Conservation (phyloP, 306 rosid species). For the Fagus sylvatica region DNA sequence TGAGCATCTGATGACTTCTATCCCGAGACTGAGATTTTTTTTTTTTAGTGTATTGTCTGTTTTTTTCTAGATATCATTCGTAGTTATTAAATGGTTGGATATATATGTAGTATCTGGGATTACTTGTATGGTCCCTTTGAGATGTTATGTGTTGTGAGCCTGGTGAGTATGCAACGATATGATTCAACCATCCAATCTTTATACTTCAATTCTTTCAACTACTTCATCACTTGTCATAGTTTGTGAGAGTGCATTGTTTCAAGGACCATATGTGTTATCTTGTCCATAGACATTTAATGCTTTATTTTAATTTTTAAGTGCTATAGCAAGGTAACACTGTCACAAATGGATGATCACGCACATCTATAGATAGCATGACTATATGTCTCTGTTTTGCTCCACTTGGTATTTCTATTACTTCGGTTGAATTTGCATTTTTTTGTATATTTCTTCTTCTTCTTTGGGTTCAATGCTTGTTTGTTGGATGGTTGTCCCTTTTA, state of each 20-base stretch:
- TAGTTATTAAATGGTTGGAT: constrained; percentile 18
- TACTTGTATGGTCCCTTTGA: not conserved
- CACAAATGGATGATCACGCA: not conserved
- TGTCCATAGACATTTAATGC: not conserved
- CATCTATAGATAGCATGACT: too few relatives aligned
- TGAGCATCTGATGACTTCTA: constrained; percentile 22
- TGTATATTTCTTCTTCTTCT: not conserved
- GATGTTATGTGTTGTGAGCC: not conserved
- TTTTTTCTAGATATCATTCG: constrained; percentile 9
- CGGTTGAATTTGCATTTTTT: not conserved
- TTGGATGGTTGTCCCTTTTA: too few relatives aligned
- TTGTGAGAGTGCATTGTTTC: not conserved
- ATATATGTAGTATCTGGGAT: constrained; percentile 3
- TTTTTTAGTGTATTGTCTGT: constrained; percentile 25
- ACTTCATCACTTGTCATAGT: not conserved
- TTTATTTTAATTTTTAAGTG: not conserved
- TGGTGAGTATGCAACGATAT: not conserved
- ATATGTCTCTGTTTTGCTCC: too few relatives aligned
- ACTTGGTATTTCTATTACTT: not conserved
- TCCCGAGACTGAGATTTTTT: constrained; percentile 25
- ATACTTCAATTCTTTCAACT: not conserved
- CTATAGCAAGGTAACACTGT: not conserved
- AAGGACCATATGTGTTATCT: not conserved
- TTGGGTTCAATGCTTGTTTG: not conserved
- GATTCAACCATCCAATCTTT: constrained; percentile 4